A percentile compares a stretch with the other conserved stretches of the same genome.
phyloP scores from a whole-genome alignment of 2,329 filamentous ascomycete genomes.

The Trichoderma koningii region DNA sequence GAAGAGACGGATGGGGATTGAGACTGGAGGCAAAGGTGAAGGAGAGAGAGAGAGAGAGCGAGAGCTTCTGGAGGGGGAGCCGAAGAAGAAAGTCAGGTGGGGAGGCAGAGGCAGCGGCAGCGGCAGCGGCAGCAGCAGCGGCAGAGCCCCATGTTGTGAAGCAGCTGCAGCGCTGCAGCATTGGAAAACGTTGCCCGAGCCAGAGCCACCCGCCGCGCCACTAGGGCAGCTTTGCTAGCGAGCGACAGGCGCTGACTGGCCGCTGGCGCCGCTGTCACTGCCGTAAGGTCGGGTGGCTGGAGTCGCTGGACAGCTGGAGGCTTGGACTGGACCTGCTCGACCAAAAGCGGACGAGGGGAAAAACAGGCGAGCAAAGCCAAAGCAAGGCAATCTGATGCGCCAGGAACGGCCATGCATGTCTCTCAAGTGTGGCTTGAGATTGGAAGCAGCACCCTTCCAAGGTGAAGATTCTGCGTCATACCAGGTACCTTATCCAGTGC shows the following conservation, averaged over 20 bases:
- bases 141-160: not conserved
- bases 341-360: conserved; percentile 5
- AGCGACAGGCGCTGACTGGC: not conserved
- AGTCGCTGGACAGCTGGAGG: conserved; percentile 5
- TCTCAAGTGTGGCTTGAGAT: no score
- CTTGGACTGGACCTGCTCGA: conserved; percentile 22
- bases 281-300: not conserved
- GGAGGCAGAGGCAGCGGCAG: conserved; percentile 22
- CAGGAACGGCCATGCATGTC: conserved; percentile 21
- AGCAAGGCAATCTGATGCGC: not conserved
- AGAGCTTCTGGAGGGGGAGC: conserved; percentile 18
- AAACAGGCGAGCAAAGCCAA: not conserved
- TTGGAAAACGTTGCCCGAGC: not conserved
- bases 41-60: conserved; percentile 30
- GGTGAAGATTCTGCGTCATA: no score
- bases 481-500: no score
- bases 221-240: not conserved
- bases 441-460: no score
- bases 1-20: conserved; percentile 28
- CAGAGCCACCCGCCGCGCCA: not conserved
- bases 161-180: conserved; percentile 1
- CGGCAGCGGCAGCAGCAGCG: not conserved
- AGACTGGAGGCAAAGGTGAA: conserved; percentile 24
- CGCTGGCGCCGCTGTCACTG: conserved; percentile 14
- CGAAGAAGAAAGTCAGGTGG: conserved; percentile 26